phyloP scores from a whole-genome alignment of 2,329 filamentous ascomycete species.

The Amphichorda felina region DNA sequence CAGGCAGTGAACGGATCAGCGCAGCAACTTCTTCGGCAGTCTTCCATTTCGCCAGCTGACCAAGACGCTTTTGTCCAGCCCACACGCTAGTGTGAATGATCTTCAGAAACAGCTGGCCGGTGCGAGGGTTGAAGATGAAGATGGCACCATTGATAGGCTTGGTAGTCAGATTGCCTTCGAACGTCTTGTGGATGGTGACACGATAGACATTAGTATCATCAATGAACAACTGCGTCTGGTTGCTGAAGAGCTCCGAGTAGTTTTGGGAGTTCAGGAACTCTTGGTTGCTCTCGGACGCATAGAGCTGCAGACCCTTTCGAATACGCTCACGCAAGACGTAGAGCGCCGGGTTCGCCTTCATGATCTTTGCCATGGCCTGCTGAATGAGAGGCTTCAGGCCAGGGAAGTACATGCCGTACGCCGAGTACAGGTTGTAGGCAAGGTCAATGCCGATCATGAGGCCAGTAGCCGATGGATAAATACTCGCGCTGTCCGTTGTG shows the following conservation, averaged over 20 bases:
- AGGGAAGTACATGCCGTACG: conserved; percentile 97
- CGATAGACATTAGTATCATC: conserved; percentile 99
- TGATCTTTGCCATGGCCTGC: conserved; percentile 98
- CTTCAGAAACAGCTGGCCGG: conserved; percentile 94
- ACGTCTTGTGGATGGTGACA: conserved; percentile 99
- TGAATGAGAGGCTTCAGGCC: conserved; percentile 91
- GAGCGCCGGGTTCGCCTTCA: conserved; percentile 96
- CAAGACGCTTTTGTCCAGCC: conserved; percentile 98
- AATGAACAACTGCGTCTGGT: conserved; percentile 97
- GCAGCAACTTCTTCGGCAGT: conserved; percentile 99
- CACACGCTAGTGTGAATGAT: conserved; percentile 99
- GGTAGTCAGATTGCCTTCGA: conserved; percentile 96
- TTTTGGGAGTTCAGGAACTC: conserved; percentile 99
- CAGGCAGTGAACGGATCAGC: conserved; percentile 84
- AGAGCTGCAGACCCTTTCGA: conserved; percentile 92
- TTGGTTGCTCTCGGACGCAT: conserved; percentile 96
- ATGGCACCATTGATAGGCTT: conserved; percentile 99
- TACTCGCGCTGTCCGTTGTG: conserved; percentile 96
- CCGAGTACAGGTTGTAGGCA: conserved; percentile 96
- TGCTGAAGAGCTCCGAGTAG: conserved; percentile 98
- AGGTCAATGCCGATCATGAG: conserved; percentile 97
- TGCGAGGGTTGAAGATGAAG: conserved; percentile 99
- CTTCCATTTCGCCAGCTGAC: conserved; percentile 98
- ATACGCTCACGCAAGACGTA: conserved; percentile 97
- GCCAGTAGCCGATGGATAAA: conserved; percentile 93